Evolutionary conservation across 2,329 filamentous ascomycete genomes (phyloP).

Genomic region (Akanthomyces uredinophilus): DNA sequence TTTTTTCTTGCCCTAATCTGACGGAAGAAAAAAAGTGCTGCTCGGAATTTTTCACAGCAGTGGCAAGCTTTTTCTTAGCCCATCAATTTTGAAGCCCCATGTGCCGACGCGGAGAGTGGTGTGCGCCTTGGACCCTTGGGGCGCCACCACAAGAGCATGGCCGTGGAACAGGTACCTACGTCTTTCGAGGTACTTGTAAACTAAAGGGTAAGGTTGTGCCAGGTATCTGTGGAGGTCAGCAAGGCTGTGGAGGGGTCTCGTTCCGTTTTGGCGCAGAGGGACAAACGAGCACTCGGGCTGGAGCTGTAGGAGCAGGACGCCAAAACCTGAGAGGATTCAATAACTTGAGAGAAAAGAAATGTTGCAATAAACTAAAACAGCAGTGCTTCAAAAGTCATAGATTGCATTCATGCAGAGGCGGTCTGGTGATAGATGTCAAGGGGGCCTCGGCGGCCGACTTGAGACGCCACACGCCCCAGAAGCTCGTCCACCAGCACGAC

Average conservation of each 20-base stretch:
- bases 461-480: constrained; percentile 14
- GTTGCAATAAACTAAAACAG: not conserved
- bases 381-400: not conserved
- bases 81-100: not conserved
- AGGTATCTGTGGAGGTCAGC: not conserved
- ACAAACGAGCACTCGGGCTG: too few species aligned
- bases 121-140: not conserved
- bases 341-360: not conserved
- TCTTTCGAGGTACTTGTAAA: not conserved
- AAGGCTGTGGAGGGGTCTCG: not conserved
- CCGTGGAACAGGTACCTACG: not conserved
- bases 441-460: constrained; percentile 4
- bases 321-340: not conserved
- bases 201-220: not conserved
- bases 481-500: not conserved
- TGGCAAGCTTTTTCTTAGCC: not conserved
- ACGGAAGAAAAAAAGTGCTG: too few species aligned
- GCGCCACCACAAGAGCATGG: not conserved
- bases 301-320: not conserved
- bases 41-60: not conserved
- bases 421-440: not conserved
- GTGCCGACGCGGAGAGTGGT: not conserved
- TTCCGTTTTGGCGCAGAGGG: too few species aligned
- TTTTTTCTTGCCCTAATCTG: too few species aligned
- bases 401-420: constrained; percentile 3